Base-by-base conservation (phyloP, 805 yeast genomes). In the Pichia californica region DNA sequence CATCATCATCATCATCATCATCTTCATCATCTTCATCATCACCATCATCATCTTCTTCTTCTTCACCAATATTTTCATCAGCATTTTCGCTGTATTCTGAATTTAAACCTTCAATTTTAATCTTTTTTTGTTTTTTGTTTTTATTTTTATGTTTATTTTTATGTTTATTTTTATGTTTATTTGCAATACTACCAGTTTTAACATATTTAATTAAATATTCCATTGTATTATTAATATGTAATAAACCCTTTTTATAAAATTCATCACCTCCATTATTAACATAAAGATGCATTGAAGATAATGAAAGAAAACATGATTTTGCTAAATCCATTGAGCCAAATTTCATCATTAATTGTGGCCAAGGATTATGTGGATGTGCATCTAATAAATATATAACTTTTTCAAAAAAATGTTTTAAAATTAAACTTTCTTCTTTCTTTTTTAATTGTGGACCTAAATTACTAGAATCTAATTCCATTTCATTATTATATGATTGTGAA, bases 291-390 rank as follows among this genome's bases (percentile, higher is more conserved):
- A 76, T 75, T 37, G 80, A 76, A 10, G 78, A 72, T 15, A 77
- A 55, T 3, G 80, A 74, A 18, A 77, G 68, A 50, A 77, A 76
- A 47, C 82, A 77, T 47, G 78, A 71, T 43, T 77, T 64, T 1
- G 81, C 81, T 36, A 77, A 68, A 49, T 76, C 77, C 49, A 73
- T 69, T 51, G 76, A 79, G 50, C 81, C 76, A 52, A 76, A 76
- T 40, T 71, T 69, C 47, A 77, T 60, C 34, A 79, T 79, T 44
- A 77, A 55, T 45, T 75, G 76, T 0, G 82, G 82, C 81, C 81
- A 75, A 3, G 81, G 81, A 1, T 79, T 65, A 33, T 73, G 71
- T 0, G 81, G 82, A 52, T 77, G 81, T 0, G 79, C 79, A 58
- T 77, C 82, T 28, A 76, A 56, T 32, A 76, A 52, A 1, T 77